Base-by-base conservation (phyloP, 306 rosid species). In the Styphnolobium japonicum region DNA sequence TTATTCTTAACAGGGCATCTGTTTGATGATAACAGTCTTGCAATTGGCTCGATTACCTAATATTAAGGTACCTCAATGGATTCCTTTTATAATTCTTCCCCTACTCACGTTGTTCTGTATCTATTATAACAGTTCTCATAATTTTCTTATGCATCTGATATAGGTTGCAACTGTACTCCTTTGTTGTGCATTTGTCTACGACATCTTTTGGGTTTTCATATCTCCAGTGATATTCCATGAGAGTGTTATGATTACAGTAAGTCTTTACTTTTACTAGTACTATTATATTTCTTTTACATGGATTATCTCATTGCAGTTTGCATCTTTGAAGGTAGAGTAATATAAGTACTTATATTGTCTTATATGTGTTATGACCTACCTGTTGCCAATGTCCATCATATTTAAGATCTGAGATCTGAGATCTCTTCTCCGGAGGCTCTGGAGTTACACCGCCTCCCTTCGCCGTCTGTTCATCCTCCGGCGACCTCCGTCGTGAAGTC, bases 151-250 rank as follows among this genome's bases (percentile, higher is more conserved):
- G 68, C 51, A 10, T 75, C 45, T 55, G 58, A 43, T 74, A 55
- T 81, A 95, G 99, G 99, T 95, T 87, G 99, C 99, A 65, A 93
- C 99, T 2, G 97, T 93, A 76, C 97, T 95, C 74, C 95, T 95
- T 22, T 90, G 92, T 78, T 95, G 94, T 81, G 99, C 98, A 52
- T 95, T 95, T 86, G 81, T 88, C 84, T 95, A 95, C 36, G 99
- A 95, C 93, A 91, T 95, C 86, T 95, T 95, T 85, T 95, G 98
- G 99, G 99, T 95, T 64, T 95, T 95, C 89, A 39, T 95, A 75
- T 95, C 99, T 72, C 96, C 97, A 31, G 43, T 76, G 21, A 78
- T 95, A 63, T 95, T 93, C 85, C 71, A 90, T 0, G 85, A 95
- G 77, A 95, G 99, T 46, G 98, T 95, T 71, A 95, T 95, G 98